Base-by-base conservation (phyloP, 768 basidiomycete genomes). In the Dioszegia hungarica region DNA sequence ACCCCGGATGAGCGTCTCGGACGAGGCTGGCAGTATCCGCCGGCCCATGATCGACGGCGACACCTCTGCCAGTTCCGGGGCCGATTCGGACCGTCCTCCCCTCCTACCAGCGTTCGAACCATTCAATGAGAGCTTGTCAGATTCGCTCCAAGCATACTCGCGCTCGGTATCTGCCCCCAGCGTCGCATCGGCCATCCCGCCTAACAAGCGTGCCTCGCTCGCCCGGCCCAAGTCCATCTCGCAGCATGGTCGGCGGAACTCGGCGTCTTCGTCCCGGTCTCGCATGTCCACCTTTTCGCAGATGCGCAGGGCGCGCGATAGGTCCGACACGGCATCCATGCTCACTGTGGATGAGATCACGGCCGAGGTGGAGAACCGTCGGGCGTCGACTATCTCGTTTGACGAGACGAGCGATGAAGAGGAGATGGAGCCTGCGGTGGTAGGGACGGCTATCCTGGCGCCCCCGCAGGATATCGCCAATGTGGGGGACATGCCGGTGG, bases 311-410 rank as follows among this genome's bases (percentile, higher is more conserved):
- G 56, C 56, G 33, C 56, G 88, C 20, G 90, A 95, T 67, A 80
- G 82, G 36, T 88, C 88, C 0, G 91, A 94, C 68, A 90, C 90
- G 8, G 90, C 89, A 3, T 91, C 89, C 64, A 78, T 97, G 67
- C 82, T 97, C 76, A 99, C 94, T 0, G 89, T 99, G 22, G 94
- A 99, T 69, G 91, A 99, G 77, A 95, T 99, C 67, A 97, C 95
- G 0, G 92, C 90, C 10, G 88, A 94, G 68, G 88, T 99, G 8
- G 94, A 88, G 73, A 79, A 79, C 56, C 65, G 79, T 15, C 63
- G 80, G 12, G 75, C 84, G 68, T 89, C 85, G 54, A 75, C 77
- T 36, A 75, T 78, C 45, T 79, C 78, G 1, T 80, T 79, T 10
- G 82, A 89, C 41, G 89, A 86, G 50, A 50, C 40, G 40, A 64